Conservation (phyloP, 768 basidiomycete genomes). For the Nidularia pulvinata region DNA sequence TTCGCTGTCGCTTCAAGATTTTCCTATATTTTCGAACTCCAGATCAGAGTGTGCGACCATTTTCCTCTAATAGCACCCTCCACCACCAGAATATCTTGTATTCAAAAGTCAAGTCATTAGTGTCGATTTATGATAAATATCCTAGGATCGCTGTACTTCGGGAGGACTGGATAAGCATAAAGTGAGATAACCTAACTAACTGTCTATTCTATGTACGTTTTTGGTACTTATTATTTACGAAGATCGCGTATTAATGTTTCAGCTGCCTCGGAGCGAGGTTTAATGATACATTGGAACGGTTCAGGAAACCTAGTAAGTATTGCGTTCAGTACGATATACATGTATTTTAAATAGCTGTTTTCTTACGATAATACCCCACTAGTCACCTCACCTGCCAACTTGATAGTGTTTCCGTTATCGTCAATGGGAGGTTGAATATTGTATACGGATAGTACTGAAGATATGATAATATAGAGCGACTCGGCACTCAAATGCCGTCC, state of each 20-base stretch:
- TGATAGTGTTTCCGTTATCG: constrained; percentile 12
- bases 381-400: constrained; percentile 13
- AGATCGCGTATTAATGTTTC: background rate
- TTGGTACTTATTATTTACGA: no score
- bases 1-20: no score
- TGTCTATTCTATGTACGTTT: no score
- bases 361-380: constrained; percentile 17
- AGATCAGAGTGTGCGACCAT: no score
- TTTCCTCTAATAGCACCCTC: no score
- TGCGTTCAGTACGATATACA: background rate
- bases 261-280: background rate
- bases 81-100: no score
- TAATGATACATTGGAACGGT: background rate
- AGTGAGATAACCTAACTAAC: no score
- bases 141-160: no score
- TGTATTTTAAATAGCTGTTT: constrained; percentile 2
- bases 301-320: constrained; percentile 6
- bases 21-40: no score
- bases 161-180: no score
- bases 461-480: constrained; percentile 12
- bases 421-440: constrained; percentile 17
- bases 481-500: constrained; percentile 18
- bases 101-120: no score
- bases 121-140: no score
- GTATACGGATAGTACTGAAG: constrained; percentile 17